phyloP scores from a whole-genome alignment of 139 green algal genomes.

The Spirogloea muscicola region DNA sequence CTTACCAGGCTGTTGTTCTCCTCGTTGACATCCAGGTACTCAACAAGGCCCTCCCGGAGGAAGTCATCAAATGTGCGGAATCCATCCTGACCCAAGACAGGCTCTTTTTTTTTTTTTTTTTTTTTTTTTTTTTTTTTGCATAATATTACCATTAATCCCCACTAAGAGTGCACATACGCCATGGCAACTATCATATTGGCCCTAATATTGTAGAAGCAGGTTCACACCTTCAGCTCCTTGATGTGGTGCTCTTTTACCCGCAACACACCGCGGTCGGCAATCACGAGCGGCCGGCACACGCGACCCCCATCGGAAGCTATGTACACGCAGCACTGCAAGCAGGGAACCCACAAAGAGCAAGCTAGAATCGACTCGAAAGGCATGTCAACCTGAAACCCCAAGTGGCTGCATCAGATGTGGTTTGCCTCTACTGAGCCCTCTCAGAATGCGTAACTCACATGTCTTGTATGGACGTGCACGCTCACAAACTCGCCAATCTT shows the following conservation, averaged over 20 bases:
- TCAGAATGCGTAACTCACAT: constrained; percentile 21
- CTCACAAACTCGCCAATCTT: constrained; percentile 85
- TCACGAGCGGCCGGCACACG: constrained; percentile 96
- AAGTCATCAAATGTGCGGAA: constrained; percentile 57
- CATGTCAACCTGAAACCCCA: too few relatives aligned
- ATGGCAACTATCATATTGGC: too few relatives aligned
- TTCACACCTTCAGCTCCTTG: constrained; percentile 64
- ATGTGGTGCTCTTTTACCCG: constrained; percentile 76
- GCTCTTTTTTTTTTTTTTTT: too few relatives aligned
- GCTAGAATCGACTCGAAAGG: not conserved
- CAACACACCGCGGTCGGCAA: constrained; percentile 83
- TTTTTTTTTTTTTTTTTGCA: too few relatives aligned
- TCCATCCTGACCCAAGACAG: too few relatives aligned
- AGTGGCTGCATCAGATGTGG: too few relatives aligned
- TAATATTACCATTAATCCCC: too few relatives aligned
- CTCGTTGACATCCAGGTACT: constrained; percentile 98
- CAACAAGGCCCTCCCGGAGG: constrained; percentile 74
- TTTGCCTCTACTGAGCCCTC: too few relatives aligned
- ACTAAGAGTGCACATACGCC: too few relatives aligned
- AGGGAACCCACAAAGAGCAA: too few relatives aligned
- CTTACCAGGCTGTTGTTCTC: constrained; percentile 87
- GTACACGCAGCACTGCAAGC: constrained; percentile 53
- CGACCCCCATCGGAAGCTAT: constrained; percentile 83
- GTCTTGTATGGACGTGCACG: constrained; percentile 60
- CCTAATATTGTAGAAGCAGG: too few relatives aligned